Percentiles rank a stretch among this genome's conserved stretches.
These are phyloP conservation scores for Dioscorea zingiberensis DNA, from an alignment of 106 monocot genomes.

Conservation along the genomic window DNA sequence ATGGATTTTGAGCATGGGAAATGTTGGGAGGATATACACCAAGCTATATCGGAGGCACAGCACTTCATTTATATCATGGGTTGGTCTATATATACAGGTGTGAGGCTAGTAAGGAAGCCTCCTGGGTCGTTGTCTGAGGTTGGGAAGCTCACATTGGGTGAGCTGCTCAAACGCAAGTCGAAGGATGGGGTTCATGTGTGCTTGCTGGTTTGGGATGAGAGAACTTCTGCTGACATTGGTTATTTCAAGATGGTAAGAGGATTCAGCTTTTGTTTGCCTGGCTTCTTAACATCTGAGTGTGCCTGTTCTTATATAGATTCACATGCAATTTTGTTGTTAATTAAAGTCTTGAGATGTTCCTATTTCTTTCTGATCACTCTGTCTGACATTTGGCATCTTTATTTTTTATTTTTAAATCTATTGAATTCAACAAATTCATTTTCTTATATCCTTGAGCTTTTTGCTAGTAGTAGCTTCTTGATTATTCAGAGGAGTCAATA, in stretches of 20 bases:
- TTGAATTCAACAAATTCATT: too few species aligned
- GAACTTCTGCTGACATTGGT: slow-evolving; percentile 49
- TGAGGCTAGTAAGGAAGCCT: slow-evolving; percentile 57
- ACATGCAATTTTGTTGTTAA: too few species aligned
- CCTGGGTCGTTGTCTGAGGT: slow-evolving; percentile 18
- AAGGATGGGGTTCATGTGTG: slow-evolving; percentile 68
- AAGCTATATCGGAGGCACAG: slow-evolving; percentile 73
- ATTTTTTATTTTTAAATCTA: too few species aligned
- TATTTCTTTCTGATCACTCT: too few species aligned
- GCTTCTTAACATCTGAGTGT: too few species aligned
- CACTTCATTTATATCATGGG: slow-evolving; percentile 69
- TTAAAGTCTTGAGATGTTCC: too few species aligned
- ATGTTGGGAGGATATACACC: slow-evolving; percentile 80
- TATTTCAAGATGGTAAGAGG: slow-evolving; percentile 47
- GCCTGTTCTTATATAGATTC: too few species aligned
- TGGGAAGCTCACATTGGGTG: slow-evolving; percentile 39
- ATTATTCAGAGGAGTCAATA: too few species aligned
- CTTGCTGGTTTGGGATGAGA: slow-evolving; percentile 73
- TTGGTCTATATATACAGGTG: slow-evolving; percentile 59
- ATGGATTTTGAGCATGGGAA: slow-evolving; percentile 33
- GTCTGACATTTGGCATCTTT: too few species aligned
- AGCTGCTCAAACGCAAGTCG: slow-evolving; percentile 71
- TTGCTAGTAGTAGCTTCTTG: too few species aligned
- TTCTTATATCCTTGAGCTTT: too few species aligned
- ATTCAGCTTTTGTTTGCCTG: not conserved